Evolutionary conservation across 495 filamentous ascomycete species (phyloP).

Genomic region (Penicillium pancosmium): DNA sequence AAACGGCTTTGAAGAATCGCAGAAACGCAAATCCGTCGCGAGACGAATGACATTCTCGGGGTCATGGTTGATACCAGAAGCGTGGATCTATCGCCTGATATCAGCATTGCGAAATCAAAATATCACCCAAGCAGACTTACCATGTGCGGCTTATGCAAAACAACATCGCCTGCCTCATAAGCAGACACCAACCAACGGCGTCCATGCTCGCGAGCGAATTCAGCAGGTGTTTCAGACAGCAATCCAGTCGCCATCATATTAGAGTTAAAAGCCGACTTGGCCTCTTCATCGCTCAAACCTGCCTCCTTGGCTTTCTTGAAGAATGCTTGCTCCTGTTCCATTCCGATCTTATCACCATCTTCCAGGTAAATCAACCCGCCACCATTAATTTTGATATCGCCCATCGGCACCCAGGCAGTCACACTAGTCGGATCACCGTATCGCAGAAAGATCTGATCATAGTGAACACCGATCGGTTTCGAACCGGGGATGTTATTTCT

Average conservation of each 20-base stretch:
- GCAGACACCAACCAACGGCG: conserved; percentile 56
- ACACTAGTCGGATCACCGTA: conserved; percentile 58
- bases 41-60: conserved; percentile 57
- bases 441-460: conserved; percentile 68
- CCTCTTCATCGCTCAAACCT: conserved; percentile 54
- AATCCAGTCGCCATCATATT: conserved; percentile 59
- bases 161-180: conserved; percentile 65
- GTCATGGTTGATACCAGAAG: conserved; percentile 58
- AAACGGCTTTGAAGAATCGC: conserved; percentile 51
- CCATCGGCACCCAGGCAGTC: conserved; percentile 69
- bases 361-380: conserved; percentile 67
- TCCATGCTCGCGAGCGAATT: conserved; percentile 44
- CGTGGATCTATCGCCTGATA: conserved; percentile 52
- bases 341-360: conserved; percentile 43
- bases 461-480: conserved; percentile 64
- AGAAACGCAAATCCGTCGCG: conserved; percentile 59
- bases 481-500: conserved; percentile 62
- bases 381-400: conserved; percentile 57
- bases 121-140: conserved; percentile 26
- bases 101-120: conserved; percentile 5
- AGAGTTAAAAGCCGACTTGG: conserved; percentile 55
- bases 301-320: conserved; percentile 41
- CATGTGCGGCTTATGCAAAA: conserved; percentile 60
- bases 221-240: conserved; percentile 47
- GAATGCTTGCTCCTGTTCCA: conserved; percentile 54